Base-by-base conservation (phyloP, 2,329 filamentous ascomycete species). In the Colletotrichum navitas region DNA sequence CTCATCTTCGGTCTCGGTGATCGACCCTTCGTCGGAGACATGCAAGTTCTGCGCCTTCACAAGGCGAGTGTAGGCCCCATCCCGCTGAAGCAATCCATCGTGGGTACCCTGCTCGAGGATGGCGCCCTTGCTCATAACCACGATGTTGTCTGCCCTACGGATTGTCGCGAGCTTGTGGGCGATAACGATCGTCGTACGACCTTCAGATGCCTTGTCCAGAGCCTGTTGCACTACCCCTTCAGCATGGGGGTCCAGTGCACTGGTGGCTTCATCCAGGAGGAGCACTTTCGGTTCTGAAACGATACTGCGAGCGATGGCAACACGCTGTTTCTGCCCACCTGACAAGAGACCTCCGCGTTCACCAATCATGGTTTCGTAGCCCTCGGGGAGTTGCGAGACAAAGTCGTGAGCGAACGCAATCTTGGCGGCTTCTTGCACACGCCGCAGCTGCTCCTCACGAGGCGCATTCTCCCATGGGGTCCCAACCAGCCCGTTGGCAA, bases 261-360 rank as follows among this genome's bases (percentile, higher is more conserved):
- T 88, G 0, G 91, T 93, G 0, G 90, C 90, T 78, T 93, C 91
- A 71, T 93, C 91, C 1, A 92, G 80, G 18, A 93, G 85, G 0
- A 93, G 82, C 39, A 93, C 88, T 55, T 80, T 81, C 2, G 83
- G 82, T 41, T 82, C 75, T 3, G 79, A 79, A n/a, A 85, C 77
- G 55, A 85, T 80, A 51, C 80, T 81, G n/a, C 83, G 78, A 2
- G 82, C 82, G 67, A 93, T 92, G 0, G 90, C 87, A 32, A 93
- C 83, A 12, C 90, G 84, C 74, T 92, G 90, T 56, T 89, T 85
- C 75, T 93, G 90, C 0, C 90, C 91, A n/a, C 90, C 90, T 12
- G 87, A 90, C 0, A 92, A 80, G 68, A 89, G 87, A 41, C 87
- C 85, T 1, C 88, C 90, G 11, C 85, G 84, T 75, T 91, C 88